Evolutionary conservation across 176 grass and related monocot genomes (phyloP).

Genomic region (Poa pratensis): DNA sequence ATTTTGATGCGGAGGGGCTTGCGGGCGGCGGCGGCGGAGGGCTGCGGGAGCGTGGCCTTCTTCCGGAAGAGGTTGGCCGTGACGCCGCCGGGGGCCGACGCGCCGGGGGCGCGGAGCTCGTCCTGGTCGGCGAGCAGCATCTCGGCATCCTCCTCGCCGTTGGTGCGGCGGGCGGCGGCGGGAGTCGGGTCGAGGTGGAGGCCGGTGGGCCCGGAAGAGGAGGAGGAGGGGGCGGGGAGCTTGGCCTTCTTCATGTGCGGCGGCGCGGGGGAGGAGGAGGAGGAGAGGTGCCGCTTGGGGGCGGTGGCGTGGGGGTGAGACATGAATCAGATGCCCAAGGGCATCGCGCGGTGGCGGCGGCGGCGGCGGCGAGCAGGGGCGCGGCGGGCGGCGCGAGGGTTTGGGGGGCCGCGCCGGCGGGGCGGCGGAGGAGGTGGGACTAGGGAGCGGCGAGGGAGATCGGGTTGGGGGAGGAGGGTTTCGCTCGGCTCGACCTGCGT

Average conservation of each 20-base stretch:
- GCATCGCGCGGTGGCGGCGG: conserved; percentile 47
- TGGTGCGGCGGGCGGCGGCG: conserved; percentile 26
- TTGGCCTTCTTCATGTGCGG: conserved; percentile 74
- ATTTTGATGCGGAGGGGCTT: conserved; percentile 97
- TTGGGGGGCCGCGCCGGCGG: conserved; percentile 39
- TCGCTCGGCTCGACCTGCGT: conserved; percentile 33
- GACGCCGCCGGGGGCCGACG: conserved; percentile 46
- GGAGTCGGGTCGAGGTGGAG: conserved; percentile 46
- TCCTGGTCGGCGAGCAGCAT: conserved; percentile 79
- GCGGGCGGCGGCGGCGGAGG: conserved; percentile 55
- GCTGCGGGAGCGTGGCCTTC: conserved; percentile 92
- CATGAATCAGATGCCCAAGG: conserved; percentile 58
- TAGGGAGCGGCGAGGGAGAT: conserved; percentile 44
- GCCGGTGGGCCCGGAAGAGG: conserved; percentile 38
- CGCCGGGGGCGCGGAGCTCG: conserved; percentile 40
- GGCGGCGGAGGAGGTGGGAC: conserved; percentile 8
- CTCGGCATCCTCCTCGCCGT: conserved; percentile 61
- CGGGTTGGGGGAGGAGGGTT: conserved; percentile 50
- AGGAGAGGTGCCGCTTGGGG: conserved; percentile 58
- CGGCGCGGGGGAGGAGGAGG: conserved; percentile 45
- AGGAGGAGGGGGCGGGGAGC: conserved; percentile 28
- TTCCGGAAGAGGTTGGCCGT: conserved; percentile 90
- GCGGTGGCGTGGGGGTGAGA: conserved; percentile 59
- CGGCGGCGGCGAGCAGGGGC: not conserved
- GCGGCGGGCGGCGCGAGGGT: conserved; percentile 40